Base-by-base conservation (phyloP, 495 filamentous ascomycete species). In the Daldinia grandis region DNA sequence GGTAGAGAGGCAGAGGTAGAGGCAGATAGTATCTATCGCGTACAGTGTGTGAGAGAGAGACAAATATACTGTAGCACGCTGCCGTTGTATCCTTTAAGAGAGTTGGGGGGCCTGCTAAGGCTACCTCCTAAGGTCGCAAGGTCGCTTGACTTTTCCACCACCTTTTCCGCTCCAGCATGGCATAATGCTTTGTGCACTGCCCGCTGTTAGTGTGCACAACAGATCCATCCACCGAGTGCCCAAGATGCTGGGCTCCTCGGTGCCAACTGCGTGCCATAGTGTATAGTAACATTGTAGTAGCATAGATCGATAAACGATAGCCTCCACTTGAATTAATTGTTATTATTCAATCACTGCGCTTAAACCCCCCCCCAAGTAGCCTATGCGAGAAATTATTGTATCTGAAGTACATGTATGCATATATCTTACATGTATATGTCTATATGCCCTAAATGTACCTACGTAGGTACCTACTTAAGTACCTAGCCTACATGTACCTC, bases 211-310 rank as follows among this genome's bases (percentile, higher is more conserved):
- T 47, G 51, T 50, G 58, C 65, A 73, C 65, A 38, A 53, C 30
- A 55, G 61, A 51, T 58, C 61, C 65, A 69, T 68, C 64, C 65
- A 65, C 56, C 42, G 51, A 40, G 5, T 24, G 30, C 19, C 69
- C 69, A 68, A 65, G 69, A 72, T 56, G 64, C 54, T 56, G 69
- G 69, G 56, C 55, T 72, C 53, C 61, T 64, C 64, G 56, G 59
- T 53, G 49, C 49, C 27, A 28, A 30, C 24, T 7, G 7, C 49
- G 15, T 53, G 7, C 14, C 15, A 53, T 30, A 21, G 8, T 24
- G 9, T 21, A 6, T 53, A 53, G 27, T 30, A 53, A 4, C 12
- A 30, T 27, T 30, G n/a, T 35, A 10, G 17, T 31, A 37, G 53
- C 54, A 35, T 30, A 30, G 49, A 7, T 53, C 5, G 49, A 53